A percentile compares a stretch with the other conserved stretches of the same genome.
These are phyloP conservation scores for Teratosphaeria nubilosa DNA, from an alignment of 2,329 filamentous ascomycete species.

Conservation along the genomic window DNA sequence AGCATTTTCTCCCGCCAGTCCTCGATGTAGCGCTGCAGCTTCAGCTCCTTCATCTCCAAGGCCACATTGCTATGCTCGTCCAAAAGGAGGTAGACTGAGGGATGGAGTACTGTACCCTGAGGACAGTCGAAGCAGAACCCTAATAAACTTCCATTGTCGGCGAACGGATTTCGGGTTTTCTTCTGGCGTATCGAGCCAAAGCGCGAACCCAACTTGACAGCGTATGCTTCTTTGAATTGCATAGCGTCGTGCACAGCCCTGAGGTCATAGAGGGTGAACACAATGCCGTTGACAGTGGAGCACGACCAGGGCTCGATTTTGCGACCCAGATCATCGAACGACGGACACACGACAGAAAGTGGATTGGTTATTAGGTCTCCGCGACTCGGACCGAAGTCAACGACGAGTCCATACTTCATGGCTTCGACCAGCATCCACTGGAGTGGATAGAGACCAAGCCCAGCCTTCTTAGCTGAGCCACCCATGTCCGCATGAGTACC, in stretches of 20 bases:
- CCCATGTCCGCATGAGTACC: conserved; percentile 31
- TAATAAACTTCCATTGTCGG: conserved; percentile 8
- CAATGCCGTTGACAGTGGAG: conserved; percentile 11
- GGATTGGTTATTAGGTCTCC: conserved; percentile 1
- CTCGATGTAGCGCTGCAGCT: conserved; percentile 17
- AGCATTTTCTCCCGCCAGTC: conserved; percentile 18
- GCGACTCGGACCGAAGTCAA: conserved; percentile 11
- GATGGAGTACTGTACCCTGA: conserved; percentile 25
- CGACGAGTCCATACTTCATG: conserved; percentile 20
- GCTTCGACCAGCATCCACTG: conserved; percentile 34
- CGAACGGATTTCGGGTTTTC: conserved; percentile 10
- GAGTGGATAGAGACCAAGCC: conserved; percentile 32
- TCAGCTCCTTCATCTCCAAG: conserved; percentile 18
- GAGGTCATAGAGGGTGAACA: conserved; percentile 15
- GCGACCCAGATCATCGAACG: conserved; percentile 1
- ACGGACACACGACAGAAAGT: conserved; percentile 10
- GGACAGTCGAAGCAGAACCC: conserved; percentile 17
- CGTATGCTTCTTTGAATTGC: conserved; percentile 7
- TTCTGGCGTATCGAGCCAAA: conserved; percentile 9
- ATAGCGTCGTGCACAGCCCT: conserved; percentile 11
- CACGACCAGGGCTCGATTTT: conserved; percentile 7
- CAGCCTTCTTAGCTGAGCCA: conserved; percentile 27
- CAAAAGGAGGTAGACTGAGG: conserved; percentile 24
- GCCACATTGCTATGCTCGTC: conserved; percentile 19
- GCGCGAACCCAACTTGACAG: conserved; percentile 8